Evolutionary conservation across 139 green algal species (phyloP).

Genomic region (Chlamydomonas sp.): DNA sequence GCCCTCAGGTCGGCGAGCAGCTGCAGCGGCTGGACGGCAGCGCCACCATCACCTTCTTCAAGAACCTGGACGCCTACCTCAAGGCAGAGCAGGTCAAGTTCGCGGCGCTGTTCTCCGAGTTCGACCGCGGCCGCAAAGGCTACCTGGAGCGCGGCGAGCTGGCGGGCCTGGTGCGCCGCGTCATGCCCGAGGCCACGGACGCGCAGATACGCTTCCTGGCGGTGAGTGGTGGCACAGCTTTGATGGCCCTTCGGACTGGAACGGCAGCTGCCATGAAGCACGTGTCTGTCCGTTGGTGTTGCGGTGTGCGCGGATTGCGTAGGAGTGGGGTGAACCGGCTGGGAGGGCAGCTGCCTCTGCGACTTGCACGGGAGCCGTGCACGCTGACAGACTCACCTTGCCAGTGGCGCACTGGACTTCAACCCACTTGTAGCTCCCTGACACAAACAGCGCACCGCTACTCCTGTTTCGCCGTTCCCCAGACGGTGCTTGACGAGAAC

Average conservation of each 20-base stretch:
- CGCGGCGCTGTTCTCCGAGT: conserved; percentile 40
- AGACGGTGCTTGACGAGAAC: conserved; percentile 49
- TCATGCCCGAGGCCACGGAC: conserved; percentile 46
- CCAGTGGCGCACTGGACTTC: too few species aligned
- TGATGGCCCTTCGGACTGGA: neutral
- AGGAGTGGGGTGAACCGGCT: too few species aligned
- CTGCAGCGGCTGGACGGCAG: conserved; percentile 26
- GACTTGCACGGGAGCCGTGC: too few species aligned
- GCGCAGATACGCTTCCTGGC: conserved; percentile 47
- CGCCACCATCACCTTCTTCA: conserved; percentile 44
- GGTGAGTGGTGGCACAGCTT: conserved; percentile 9
- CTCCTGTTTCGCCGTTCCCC: neutral
- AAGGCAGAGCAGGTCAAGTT: conserved; percentile 48
- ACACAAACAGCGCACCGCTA: too few species aligned
- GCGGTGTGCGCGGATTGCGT: too few species aligned
- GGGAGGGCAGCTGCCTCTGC: too few species aligned
- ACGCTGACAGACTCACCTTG: too few species aligned
- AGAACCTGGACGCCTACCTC: conserved; percentile 41
- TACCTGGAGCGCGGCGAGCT: conserved; percentile 44
- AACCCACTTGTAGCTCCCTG: neutral
- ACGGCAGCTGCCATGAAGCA: neutral
- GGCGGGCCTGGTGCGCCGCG: conserved; percentile 27
- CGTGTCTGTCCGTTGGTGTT: too few species aligned
- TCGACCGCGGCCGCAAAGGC: conserved; percentile 39
- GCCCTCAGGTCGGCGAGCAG: conserved; percentile 9